Conservation (phyloP, 2,329 filamentous ascomycete genomes). For the Beauveria brongniartii region DNA sequence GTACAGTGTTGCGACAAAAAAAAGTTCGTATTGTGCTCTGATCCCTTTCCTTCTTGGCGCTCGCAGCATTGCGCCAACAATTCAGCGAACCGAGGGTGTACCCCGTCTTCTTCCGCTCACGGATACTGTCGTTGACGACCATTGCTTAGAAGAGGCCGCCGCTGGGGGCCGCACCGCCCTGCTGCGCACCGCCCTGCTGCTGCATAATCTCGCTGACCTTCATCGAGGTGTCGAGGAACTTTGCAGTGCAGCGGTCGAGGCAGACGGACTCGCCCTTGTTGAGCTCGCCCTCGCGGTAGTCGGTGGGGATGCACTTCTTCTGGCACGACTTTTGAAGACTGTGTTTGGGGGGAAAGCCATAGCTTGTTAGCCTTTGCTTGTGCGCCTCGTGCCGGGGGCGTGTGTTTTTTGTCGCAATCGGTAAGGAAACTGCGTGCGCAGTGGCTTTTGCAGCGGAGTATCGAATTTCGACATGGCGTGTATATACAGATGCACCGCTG, state of each 20-base stretch:
- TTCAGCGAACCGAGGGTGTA: not conserved
- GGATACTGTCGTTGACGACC: not conserved
- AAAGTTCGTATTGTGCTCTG: not conserved
- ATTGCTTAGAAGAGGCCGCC: constrained; percentile 35
- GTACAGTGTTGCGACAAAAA: constrained; percentile 1
- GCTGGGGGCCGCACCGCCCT: constrained; percentile 36
- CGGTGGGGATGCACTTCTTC: constrained; percentile 83
- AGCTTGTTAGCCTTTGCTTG: not conserved
- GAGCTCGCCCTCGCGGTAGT: constrained; percentile 92
- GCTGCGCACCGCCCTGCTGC: constrained; percentile 65
- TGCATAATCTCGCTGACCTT: constrained; percentile 98
- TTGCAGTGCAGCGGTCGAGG: constrained; percentile 91
- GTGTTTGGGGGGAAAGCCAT: not conserved
- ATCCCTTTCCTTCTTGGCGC: not conserved
- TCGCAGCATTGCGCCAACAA: not conserved
- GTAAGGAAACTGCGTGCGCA: too few relatives aligned
- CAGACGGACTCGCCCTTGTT: constrained; percentile 99
- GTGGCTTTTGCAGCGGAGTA: too few relatives aligned
- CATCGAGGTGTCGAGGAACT: constrained; percentile 98
- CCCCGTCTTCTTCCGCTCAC: not conserved
- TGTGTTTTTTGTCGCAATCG: too few relatives aligned
- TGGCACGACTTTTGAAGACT: constrained; percentile 68
- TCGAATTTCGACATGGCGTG: too few relatives aligned
- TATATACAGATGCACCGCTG: not conserved
- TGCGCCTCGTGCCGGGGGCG: not conserved